A percentile compares a stretch with the other conserved stretches of the same genome.
phyloP scores from a whole-genome alignment of 495 filamentous ascomycete genomes.

The Rhizodiscina lignyota region DNA sequence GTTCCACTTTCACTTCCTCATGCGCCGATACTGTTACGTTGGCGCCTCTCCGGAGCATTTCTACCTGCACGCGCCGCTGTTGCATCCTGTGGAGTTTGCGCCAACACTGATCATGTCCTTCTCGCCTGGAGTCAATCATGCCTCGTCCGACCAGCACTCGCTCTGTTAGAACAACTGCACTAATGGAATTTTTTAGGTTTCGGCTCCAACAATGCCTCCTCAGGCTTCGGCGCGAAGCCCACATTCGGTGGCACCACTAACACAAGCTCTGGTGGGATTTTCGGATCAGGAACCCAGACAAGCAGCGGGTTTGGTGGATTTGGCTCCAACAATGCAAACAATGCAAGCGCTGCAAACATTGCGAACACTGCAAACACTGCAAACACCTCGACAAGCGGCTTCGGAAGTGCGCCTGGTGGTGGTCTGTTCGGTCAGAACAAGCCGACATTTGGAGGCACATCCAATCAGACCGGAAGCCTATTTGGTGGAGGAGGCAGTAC shows the following conservation, averaged over 20 bases:
- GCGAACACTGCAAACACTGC: neutral
- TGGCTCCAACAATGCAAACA: constrained; percentile 16
- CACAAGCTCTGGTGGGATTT: constrained; percentile 23
- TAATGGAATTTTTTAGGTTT: constrained; percentile 26
- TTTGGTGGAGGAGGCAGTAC: constrained; percentile 24
- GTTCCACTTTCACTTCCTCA: no score
- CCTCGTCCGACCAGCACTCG: no score
- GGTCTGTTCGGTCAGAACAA: constrained; percentile 2
- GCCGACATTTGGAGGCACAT: no score
- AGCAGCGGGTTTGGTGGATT: constrained; percentile 23
- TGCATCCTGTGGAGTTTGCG: no score
- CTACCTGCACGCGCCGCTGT: no score
- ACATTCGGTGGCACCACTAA: constrained; percentile 30
- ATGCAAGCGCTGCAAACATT: neutral
- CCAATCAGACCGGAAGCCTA: constrained; percentile 8
- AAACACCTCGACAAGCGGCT: no score
- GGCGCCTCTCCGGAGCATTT: no score
- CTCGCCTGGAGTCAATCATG: no score
- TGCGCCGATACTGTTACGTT: no score
- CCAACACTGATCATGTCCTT: no score
- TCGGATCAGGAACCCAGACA: constrained; percentile 11
- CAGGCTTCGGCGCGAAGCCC: no score
- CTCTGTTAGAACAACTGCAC: no score
- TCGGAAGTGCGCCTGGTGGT: neutral
- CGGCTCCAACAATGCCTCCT: constrained; percentile 30